These are phyloP conservation scores for Euphorbia pulcherrima DNA, from an alignment of 345 rosid species.

Conservation along the genomic window DNA sequence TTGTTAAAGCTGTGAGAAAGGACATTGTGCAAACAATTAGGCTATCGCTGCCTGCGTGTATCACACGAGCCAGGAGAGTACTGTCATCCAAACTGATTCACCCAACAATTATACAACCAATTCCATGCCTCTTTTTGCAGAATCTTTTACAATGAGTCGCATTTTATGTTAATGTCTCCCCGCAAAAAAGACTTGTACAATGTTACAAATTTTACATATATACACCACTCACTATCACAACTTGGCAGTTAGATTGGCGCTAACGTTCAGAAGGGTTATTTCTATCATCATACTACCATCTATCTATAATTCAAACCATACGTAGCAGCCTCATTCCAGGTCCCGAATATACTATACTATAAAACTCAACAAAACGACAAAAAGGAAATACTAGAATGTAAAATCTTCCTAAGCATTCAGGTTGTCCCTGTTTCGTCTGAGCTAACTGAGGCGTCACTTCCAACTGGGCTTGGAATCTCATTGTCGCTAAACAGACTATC, in stretches of 20 bases:
- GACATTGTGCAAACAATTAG: neutral
- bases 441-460: slow-evolving; percentile 65
- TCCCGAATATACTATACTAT: neutral
- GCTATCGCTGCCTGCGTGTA: neutral
- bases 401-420: slow-evolving; percentile 11
- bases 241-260: too few relatives aligned
- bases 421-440: slow-evolving; percentile 43
- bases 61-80: neutral
- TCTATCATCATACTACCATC: slow-evolving; percentile 1
- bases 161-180: too few relatives aligned
- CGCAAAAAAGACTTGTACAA: neutral
- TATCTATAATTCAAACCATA: neutral
- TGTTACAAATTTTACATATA: slow-evolving; percentile 20
- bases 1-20: too few relatives aligned
- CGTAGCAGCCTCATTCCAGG: neutral
- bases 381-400: slow-evolving; percentile 5
- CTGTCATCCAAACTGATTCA: neutral
- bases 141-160: too few relatives aligned
- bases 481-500: slow-evolving; percentile 75
- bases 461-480: too few relatives aligned
- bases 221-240: too few relatives aligned
- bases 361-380: neutral
- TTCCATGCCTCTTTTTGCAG: slow-evolving; percentile 6
- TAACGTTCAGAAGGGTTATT: neutral
- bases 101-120: neutral